Conservation (phyloP, 2,329 filamentous ascomycete genomes). For the Ascochyta fabae region DNA sequence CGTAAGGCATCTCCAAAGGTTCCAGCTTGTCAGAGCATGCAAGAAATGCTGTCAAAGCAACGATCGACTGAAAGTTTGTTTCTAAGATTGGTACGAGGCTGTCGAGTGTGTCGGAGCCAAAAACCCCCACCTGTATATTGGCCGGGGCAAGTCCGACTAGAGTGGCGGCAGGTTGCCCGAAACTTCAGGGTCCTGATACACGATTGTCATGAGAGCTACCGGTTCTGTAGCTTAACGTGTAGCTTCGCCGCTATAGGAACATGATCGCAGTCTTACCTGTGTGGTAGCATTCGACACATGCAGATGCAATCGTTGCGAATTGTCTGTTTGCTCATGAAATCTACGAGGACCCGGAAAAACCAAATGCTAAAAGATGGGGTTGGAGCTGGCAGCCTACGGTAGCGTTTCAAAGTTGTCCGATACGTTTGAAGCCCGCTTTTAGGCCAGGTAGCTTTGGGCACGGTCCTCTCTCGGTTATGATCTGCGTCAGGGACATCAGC, state of each 20-base stretch:
- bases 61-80: conserved; percentile 8
- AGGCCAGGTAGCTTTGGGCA: conserved; percentile 19
- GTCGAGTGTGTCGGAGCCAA: not conserved
- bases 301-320: not conserved
- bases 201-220: not conserved
- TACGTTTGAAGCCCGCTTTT: conserved; percentile 21
- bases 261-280: not conserved
- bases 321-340: not conserved
- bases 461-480: conserved; percentile 27
- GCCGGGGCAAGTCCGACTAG: conserved; percentile 10
- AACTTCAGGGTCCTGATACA: conserved; percentile 7
- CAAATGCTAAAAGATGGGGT: conserved; percentile 11
- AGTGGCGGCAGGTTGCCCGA: conserved; percentile 16
- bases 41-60: conserved; percentile 9
- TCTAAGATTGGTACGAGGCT: conserved; percentile 1
- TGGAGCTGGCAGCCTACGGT: conserved; percentile 15
- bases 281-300: not conserved
- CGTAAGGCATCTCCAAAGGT: not conserved
- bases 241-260: not conserved
- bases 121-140: conserved; percentile 6
- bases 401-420: conserved; percentile 29
- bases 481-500: conserved; percentile 24
- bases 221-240: not conserved
- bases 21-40: conserved; percentile 5
- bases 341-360: not conserved